Percentiles rank a stretch among this genome's conserved stretches.
phyloP scores from a whole-genome alignment of 148 eudicot genomes.

The Suaeda aralocaspica region DNA sequence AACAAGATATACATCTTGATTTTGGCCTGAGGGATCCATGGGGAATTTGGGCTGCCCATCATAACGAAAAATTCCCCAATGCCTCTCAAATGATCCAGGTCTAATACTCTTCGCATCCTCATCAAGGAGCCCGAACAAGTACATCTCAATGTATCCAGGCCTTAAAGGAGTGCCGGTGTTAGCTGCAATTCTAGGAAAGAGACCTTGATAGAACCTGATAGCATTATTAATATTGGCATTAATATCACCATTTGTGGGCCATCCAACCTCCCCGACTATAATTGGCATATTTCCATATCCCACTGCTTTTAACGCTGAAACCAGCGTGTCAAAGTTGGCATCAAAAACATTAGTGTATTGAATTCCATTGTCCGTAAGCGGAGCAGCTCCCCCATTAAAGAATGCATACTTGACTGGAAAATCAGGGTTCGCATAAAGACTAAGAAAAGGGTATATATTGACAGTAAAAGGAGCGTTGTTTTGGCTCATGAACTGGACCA shows the following conservation, averaged over 20 bases:
- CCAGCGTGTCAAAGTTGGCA: constrained; percentile 83
- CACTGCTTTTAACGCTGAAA: constrained; percentile 51
- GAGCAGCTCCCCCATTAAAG: constrained; percentile 57
- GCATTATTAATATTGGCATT: constrained; percentile 58
- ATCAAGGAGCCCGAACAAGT: constrained; percentile 73
- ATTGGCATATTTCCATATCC: constrained; percentile 54
- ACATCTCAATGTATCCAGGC: constrained; percentile 71
- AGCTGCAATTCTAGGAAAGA: constrained; percentile 52
- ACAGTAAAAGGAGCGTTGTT: constrained; percentile 81
- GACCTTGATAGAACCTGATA: constrained; percentile 64
- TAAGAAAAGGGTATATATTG: constrained; percentile 85
- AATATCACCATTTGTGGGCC: constrained; percentile 91
- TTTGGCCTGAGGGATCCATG: constrained; percentile 48
- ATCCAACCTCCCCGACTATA: constrained; percentile 84
- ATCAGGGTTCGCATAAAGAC: constrained; percentile 55
- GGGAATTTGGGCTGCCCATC: constrained; percentile 87
- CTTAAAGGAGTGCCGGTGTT: constrained; percentile 79
- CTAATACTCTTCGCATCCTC: constrained; percentile 75
- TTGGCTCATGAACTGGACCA: constrained; percentile 52
- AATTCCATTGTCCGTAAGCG: constrained; percentile 49
- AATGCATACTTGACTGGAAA: constrained; percentile 86
- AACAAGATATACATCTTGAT: constrained; percentile 41
- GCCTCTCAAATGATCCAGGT: constrained; percentile 84
- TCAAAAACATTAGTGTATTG: constrained; percentile 78
- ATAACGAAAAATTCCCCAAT: constrained; percentile 82